phyloP scores from a whole-genome alignment of 345 rosid genomes.

The Dimocarpus longan region DNA sequence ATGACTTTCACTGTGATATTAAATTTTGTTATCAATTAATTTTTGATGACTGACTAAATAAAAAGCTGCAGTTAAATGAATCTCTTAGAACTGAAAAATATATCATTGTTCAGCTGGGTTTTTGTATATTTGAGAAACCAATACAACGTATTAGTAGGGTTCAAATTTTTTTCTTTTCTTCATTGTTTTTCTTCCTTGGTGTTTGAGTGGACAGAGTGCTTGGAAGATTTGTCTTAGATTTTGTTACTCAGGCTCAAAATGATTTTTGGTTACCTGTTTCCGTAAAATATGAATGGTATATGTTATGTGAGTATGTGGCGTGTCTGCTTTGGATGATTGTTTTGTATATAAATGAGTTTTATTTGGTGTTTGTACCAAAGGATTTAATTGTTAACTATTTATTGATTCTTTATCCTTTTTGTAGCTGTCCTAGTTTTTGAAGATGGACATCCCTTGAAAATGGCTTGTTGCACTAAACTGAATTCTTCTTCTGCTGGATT shows the following conservation, averaged over 20 bases:
- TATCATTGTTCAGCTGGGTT: not conserved
- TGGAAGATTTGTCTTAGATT: not conserved
- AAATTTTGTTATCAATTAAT: not conserved
- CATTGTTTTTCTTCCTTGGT: not conserved
- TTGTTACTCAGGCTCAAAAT: not conserved
- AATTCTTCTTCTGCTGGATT: conserved; percentile 11
- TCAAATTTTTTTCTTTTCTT: not conserved
- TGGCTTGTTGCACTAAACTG: conserved; percentile 15
- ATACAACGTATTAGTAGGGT: not conserved
- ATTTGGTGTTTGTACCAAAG: not conserved
- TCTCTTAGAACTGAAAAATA: not conserved
- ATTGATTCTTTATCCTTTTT: conserved; percentile 17
- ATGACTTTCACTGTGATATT: not conserved
- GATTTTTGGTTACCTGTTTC: not conserved
- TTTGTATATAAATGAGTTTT: not conserved
- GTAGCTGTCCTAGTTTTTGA: conserved; percentile 34
- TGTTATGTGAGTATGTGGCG: not conserved
- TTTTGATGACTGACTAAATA: conserved; percentile 1
- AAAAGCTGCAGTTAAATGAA: not conserved
- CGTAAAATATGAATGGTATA: not conserved
- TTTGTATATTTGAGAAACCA: not conserved
- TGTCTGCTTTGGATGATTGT: not conserved
- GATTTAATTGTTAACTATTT: not conserved
- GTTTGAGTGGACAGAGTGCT: not conserved
- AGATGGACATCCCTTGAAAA: conserved; percentile 22